Conservation (phyloP, 805 yeast species). For the Lipomyces chichibuensis region DNA sequence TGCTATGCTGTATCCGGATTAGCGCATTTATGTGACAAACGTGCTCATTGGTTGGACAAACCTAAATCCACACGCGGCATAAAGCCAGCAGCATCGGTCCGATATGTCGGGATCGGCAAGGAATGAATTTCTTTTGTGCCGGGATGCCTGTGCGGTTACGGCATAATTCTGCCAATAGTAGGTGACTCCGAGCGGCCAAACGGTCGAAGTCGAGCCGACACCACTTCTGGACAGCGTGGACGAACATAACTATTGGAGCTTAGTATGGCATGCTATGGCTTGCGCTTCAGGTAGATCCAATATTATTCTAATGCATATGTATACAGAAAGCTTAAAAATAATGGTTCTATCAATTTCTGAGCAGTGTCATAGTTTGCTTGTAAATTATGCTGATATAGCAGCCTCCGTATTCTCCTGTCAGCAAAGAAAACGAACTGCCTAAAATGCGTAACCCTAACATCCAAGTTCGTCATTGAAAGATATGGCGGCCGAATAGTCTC, state of each 20-base stretch:
- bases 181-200: not conserved
- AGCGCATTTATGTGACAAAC: not conserved
- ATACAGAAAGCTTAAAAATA: too few relatives aligned
- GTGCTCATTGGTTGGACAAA: not conserved
- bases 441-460: not conserved
- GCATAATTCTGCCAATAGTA: not conserved
- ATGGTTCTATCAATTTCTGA: too few relatives aligned
- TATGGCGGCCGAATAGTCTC: not conserved
- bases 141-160: not conserved
- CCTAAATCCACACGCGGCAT: not conserved
- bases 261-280: too few relatives aligned
- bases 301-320: too few relatives aligned
- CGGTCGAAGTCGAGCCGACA: not conserved
- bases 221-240: not conserved
- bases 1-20: not conserved
- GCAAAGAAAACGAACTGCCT: too few relatives aligned
- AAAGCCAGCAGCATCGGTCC: not conserved
- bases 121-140: too few relatives aligned
- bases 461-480: not conserved
- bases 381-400: too few relatives aligned
- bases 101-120: not conserved
- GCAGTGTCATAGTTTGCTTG: too few relatives aligned
- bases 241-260: too few relatives aligned
- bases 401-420: too few relatives aligned
- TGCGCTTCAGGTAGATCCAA: too few relatives aligned